phyloP scores from a whole-genome alignment of 1,284 basidiomycete species.

The Trametes polyzona region DNA sequence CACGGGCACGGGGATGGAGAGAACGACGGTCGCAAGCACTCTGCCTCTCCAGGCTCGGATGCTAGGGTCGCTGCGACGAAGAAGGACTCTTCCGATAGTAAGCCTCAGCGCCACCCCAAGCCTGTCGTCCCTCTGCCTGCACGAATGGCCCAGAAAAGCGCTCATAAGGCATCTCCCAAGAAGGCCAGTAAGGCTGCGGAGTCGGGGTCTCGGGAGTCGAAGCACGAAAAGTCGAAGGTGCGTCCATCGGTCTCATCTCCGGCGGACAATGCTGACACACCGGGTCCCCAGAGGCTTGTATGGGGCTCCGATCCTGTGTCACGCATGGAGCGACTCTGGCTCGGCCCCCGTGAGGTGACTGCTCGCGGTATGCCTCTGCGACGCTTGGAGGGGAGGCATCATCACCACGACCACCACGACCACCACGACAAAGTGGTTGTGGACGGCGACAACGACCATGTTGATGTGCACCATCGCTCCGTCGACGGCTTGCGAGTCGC shows the following conservation, averaged over 20 bases:
- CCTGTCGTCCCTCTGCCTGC: conserved; percentile 31
- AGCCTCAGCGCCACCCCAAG: conserved; percentile 15
- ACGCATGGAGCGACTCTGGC: conserved; percentile 28
- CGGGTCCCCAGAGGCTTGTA: conserved; percentile 5
- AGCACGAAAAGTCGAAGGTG: conserved; percentile 3
- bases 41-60: not conserved
- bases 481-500: not conserved
- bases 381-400: conserved; percentile 17
- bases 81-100: not conserved
- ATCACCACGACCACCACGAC: conserved; percentile 27
- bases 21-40: not conserved
- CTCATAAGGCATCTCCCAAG: conserved; percentile 18
- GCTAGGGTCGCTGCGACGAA: not conserved
- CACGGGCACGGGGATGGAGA: conserved; percentile 1
- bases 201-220: not conserved
- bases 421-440: conserved; percentile 23
- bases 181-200: not conserved
- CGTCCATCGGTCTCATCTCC: not conserved
- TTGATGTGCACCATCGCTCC: conserved; percentile 18
- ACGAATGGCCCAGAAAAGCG: conserved; percentile 11
- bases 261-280: conserved; percentile 1
- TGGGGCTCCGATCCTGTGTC: conserved; percentile 30
- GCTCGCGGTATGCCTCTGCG: conserved; percentile 7
- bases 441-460: conserved; percentile 28
- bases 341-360: conserved; percentile 18